These are phyloP conservation scores for Fusarium continuum DNA, from an alignment of 2,329 filamentous ascomycete species.

Conservation along the genomic window DNA sequence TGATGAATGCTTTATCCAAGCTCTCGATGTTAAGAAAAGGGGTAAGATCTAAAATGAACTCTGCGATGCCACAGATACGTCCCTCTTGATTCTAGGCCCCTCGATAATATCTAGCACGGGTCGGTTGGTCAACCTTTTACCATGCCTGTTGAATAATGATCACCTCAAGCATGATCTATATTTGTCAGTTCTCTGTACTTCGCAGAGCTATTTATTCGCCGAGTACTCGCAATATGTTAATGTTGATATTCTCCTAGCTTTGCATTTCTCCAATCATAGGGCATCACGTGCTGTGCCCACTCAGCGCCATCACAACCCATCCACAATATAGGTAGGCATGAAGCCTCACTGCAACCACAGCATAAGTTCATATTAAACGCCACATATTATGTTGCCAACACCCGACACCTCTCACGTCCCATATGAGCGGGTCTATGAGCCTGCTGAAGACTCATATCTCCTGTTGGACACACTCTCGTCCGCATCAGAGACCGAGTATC, in stretches of 20 bases:
- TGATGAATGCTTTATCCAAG: neutral
- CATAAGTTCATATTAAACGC: neutral
- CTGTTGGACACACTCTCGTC: constrained; percentile 91
- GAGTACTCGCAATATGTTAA: neutral
- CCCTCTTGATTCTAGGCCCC: neutral
- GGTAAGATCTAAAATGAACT: neutral
- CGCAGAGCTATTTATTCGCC: neutral
- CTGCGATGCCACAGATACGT: neutral
- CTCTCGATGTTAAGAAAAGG: neutral
- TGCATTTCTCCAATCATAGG: neutral
- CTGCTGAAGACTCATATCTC: constrained; percentile 94
- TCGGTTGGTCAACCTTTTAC: neutral
- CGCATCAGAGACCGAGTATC: constrained; percentile 71
- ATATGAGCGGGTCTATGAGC: constrained; percentile 91
- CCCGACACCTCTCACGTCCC: constrained; percentile 92
- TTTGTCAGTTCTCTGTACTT: neutral
- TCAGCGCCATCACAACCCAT: constrained; percentile 8
- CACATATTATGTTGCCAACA: constrained; percentile 80
- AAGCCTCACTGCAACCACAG: constrained; percentile 34
- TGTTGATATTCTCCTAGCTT: neutral
- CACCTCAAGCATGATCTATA: neutral
- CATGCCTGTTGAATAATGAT: neutral
- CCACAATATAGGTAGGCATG: constrained; percentile 21
- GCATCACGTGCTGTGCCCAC: constrained; percentile 36
- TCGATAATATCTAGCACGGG: neutral